Percentiles rank a stretch among this genome's conserved stretches.
Evolutionary conservation across 805 yeast species (phyloP).

Genomic region (Maudiozyma turicensis): DNA sequence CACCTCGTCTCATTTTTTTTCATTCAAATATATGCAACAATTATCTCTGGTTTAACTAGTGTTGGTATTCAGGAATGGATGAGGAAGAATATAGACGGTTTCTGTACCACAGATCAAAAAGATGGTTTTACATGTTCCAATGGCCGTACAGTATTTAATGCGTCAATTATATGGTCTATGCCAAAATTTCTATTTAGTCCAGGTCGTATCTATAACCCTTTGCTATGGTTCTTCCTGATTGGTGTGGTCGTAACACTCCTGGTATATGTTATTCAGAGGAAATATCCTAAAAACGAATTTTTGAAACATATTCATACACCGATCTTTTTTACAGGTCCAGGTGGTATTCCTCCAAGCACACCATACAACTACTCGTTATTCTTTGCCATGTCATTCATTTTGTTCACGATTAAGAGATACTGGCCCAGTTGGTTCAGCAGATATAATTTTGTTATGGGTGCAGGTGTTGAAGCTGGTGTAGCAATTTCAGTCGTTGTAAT

Average conservation of each 20-base stretch:
- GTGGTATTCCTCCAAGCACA: constrained; percentile 65
- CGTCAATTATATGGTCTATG: constrained; percentile 44
- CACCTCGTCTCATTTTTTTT: constrained; percentile 46
- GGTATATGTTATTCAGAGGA: constrained; percentile 5
- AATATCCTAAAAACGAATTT: constrained; percentile 23
- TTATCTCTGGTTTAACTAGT: constrained; percentile 32
- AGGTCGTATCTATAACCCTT: constrained; percentile 43
- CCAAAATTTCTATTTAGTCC: constrained; percentile 44
- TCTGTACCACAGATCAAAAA: constrained; percentile 33
- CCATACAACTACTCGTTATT: constrained; percentile 57
- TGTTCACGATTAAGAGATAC: constrained; percentile 36
- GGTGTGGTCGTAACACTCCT: constrained; percentile 30
- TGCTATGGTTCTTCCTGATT: constrained; percentile 46
- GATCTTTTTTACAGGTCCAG: constrained; percentile 51
- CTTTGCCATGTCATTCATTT: constrained; percentile 35
- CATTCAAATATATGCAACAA: constrained; percentile 34
- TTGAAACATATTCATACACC: constrained; percentile 44
- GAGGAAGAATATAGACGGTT: constrained; percentile 27
- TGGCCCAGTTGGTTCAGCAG: constrained; percentile 51
- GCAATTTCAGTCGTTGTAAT: constrained; percentile 49
- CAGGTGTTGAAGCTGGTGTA: constrained; percentile 56
- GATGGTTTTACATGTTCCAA: constrained; percentile 38
- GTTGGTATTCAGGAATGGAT: constrained; percentile 36
- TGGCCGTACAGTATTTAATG: constrained; percentile 37
- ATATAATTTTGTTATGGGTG: constrained; percentile 49